These are phyloP conservation scores for Pleurotus cornucopiae DNA, from an alignment of 768 basidiomycete genomes.

Conservation along the genomic window DNA sequence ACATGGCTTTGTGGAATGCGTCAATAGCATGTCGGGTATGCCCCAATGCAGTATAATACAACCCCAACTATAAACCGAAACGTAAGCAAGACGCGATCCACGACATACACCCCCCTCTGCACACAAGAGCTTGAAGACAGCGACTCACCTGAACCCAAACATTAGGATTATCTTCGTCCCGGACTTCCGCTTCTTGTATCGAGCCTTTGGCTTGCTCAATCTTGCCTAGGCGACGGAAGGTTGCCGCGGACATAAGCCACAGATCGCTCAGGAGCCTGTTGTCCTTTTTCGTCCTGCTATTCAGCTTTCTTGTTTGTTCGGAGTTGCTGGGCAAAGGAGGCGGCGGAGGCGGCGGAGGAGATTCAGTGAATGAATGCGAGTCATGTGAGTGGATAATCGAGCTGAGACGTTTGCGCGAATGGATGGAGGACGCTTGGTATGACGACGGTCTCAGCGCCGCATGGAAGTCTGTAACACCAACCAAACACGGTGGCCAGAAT, in stretches of 20 bases:
- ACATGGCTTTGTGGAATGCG: slow-evolving; percentile 84
- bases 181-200: slow-evolving; percentile 91
- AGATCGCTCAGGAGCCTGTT: slow-evolving; percentile 74
- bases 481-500: no score
- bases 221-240: slow-evolving; percentile 85
- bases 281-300: slow-evolving; percentile 49
- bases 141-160: slow-evolving; percentile 90
- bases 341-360: slow-evolving; percentile 36
- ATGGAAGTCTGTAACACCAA: slow-evolving; percentile 53
- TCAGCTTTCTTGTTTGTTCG: slow-evolving; percentile 30
- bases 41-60: slow-evolving; percentile 63
- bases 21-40: slow-evolving; percentile 62
- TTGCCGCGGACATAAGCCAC: slow-evolving; percentile 94
- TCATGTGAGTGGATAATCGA: slow-evolving; percentile 39
- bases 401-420: slow-evolving; percentile 63
- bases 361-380: slow-evolving; percentile 28
- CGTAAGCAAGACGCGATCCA: not conserved
- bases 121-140: no score
- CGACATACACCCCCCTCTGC: not conserved
- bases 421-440: slow-evolving; percentile 79
- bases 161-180: slow-evolving; percentile 79
- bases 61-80: slow-evolving; percentile 51
- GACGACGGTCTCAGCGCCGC: slow-evolving; percentile 54
- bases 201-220: slow-evolving; percentile 87
- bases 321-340: slow-evolving; percentile 36